Base-by-base conservation (phyloP, 2,329 filamentous ascomycete genomes). In the Apiospora arundinis region DNA sequence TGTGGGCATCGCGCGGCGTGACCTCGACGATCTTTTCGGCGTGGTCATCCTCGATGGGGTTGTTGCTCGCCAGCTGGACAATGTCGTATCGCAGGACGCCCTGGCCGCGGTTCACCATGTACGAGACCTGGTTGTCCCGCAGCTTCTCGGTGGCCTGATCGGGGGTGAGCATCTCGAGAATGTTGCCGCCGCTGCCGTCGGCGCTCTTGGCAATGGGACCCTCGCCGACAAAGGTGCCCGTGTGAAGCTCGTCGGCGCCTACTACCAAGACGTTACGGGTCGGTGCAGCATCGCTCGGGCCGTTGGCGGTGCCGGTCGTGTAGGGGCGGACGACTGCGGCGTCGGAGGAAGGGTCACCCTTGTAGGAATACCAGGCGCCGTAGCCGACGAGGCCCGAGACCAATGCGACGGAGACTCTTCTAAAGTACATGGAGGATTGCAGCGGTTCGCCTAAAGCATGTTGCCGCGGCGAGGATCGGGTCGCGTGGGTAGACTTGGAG, bases 41-140 rank as follows among this genome's bases (percentile, higher is more conserved):
- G 80, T 99, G 96, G 79, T 99, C 97, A 79, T 99, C 96, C 84
- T 99, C 96, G 72, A 99, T 99, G 0, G 96, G 96, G 77, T 97
- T 94, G 81, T 99, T 99, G 85, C 94, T 97, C 12, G 95, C 93
- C 73, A 98, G 89, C 82, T 99, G 96, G 32, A 96, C 95, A 11
- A 98, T 86, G 82, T 99, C 96, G 80, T 99, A 99, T 75, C 96
- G 91, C 74, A 97, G 92, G 49, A 99, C 95, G 48, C 96, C 96
- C 80, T 94, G 90, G 18, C 96, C 97, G 69, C 96, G 88, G 72
- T 94, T 94, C 52, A 99, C 94, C 12, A 95, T 85, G 82, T 95
- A 98, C 42, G 95, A 98, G 84, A 97, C 92, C 83, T 99, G 95
- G 78, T 94, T 94, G 80, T 92, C 92, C 76, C 96, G 89, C 77